Evolutionary conservation across 345 rosid genomes (phyloP).

Genomic region (Eucalyptus cloeziana): DNA sequence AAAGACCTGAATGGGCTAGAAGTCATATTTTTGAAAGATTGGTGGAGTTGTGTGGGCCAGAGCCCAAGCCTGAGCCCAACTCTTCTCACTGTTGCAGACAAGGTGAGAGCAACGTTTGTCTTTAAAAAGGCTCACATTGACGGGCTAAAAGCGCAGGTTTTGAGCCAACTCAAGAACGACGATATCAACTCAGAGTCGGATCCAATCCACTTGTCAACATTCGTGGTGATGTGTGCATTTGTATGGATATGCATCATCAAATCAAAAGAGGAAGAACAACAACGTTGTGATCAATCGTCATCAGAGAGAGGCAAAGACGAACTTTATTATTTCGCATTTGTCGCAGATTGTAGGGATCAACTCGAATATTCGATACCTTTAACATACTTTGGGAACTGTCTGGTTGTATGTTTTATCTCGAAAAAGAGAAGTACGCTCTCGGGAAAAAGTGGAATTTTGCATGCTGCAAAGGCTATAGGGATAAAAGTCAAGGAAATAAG

Average conservation of each 20-base stretch:
- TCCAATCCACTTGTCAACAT: neutral
- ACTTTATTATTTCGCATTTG: neutral
- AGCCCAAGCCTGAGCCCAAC: neutral
- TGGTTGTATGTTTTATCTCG: neutral
- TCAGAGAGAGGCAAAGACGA: neutral
- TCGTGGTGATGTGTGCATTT: neutral
- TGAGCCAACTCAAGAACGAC: neutral
- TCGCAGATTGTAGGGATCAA: neutral
- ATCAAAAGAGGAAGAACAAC: neutral
- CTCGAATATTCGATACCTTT: neutral
- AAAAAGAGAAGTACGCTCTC: conserved; percentile 1
- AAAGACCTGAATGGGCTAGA: conserved; percentile 2
- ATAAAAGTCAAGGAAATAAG: conserved; percentile 3
- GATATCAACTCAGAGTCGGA: neutral
- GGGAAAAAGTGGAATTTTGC: conserved; percentile 10
- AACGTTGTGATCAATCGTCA: neutral
- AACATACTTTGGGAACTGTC: conserved; percentile 23
- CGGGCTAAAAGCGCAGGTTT: conserved; percentile 2
- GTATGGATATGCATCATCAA: neutral
- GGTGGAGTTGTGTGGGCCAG: neutral
- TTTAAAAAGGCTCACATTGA: neutral
- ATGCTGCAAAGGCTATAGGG: conserved; percentile 20
- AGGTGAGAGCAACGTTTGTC: conserved; percentile 10
- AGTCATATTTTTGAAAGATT: neutral
- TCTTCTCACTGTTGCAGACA: neutral